Base-by-base conservation (phyloP, 306 rosid species). In the Rosa chinensis region DNA sequence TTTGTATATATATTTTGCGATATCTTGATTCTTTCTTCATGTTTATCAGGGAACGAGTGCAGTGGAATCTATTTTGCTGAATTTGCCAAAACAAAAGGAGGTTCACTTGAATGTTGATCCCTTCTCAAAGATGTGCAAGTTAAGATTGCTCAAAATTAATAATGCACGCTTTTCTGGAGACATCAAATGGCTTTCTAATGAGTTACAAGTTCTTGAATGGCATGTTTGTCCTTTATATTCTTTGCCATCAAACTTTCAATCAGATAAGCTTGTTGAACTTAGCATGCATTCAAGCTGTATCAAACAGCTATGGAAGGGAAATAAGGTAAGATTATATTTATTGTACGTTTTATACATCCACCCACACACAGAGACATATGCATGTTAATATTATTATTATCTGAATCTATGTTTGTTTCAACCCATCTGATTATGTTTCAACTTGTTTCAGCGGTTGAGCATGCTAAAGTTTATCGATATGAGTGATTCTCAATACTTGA, bases 201-300 rank as follows among this genome's bases (percentile, higher is more conserved):
- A 79, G 70, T 56, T 83, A 9, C 73, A 77, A 58, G 14, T 75
- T 73, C 55, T 82, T 42, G 80, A 73, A 21, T 82, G 82, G 85
- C 76, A 82, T 66, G 42, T 44, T 1, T 82, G 50, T 69, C 85
- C 85, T 3, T 45, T 49, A 14, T 10, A n/a, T 10, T 78, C 32
- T 40, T 39, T 82, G 18, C 85, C 82, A 4, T 21, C 66, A 44
- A 21, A 52, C 28, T 77, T 82, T n/a, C 72, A 77, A 16, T 73
- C 85, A 6, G 21, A 78, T 21, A 73, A 73, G 43, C 79, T 82
- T 40, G 58, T 82, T n/a, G 76, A 72, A 55, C 82, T 82, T 23
- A 61, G 40, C n/a, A 17, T 82, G 72, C 73, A 70, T 21, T 53
- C 42, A 20, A 73, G 85, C 72, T 13, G 47, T 39, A 58, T 82